Evolutionary conservation across 805 yeast genomes (phyloP), one percentile per base, ranked within the genome.

Genomic region (Wickerhamomyces hampshirensis): DNA sequence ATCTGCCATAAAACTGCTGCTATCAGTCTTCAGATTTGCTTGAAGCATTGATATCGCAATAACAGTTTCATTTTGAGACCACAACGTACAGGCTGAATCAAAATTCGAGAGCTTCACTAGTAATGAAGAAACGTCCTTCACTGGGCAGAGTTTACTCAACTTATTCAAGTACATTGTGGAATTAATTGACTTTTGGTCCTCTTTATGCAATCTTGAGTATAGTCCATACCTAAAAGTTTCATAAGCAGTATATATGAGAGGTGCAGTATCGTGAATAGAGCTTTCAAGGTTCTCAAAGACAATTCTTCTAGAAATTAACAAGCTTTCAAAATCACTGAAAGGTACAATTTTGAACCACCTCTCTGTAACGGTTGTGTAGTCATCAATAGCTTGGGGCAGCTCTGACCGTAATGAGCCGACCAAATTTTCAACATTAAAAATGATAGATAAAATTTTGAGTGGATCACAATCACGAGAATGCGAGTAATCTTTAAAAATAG

Each of bases 61-160:
- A 5, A 61, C 59, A 0, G 75, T 69, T 33, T 79, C 76, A 1
- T 79, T 77, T 34, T 75, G 77, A 0, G 62, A 53, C 94, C 95
- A 85, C 23, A 82, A 59, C 0, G 82, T 71, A 4, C 66, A 57
- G 0, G 95, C 87, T 0, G 76, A 51, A 30, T 76, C 76, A 44
- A 66, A 66, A 32, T 30, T 39, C 2, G 57, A 39, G 4, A 50
- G 10, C 29, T 38, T 51, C 2, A 38, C 23, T 5, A 47, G 7
- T 2, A 40, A 11, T 1, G 15, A 3, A 5, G 18, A 30, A 0
- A 39, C 4, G 2, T 27, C 23, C 4, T 30, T 19, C 5, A 23
- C 27, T 4, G 37, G 31, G 1, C 21, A 21, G 23, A 50, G 41
- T 19, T 52, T 56, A 4, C 63, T 53, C 14, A 74, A 42, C 19